Conservation (phyloP, 768 basidiomycete species). For the Pisolithus marmoratus region DNA sequence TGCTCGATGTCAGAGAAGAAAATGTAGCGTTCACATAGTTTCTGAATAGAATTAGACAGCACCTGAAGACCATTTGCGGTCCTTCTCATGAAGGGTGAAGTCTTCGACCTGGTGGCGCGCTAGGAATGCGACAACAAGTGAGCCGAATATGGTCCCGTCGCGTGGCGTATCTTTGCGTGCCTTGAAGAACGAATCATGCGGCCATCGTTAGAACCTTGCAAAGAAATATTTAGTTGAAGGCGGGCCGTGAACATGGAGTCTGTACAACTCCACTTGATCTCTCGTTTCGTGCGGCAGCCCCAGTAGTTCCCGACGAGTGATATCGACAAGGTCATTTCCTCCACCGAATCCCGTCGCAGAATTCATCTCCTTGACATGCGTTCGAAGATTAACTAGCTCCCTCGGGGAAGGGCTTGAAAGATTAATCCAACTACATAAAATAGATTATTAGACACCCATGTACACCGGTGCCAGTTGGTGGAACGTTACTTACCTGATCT, state of each 20-base stretch:
- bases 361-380: constrained; percentile 31
- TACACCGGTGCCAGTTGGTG: too few species aligned
- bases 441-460: too few species aligned
- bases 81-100: too few species aligned
- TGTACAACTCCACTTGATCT: constrained; percentile 35
- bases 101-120: constrained; percentile 37
- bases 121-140: constrained; percentile 46
- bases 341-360: constrained; percentile 33
- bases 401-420: not conserved
- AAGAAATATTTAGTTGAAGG: not conserved
- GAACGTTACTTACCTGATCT: too few species aligned
- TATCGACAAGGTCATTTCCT: constrained; percentile 22
- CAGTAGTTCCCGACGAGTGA: constrained; percentile 17
- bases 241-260: constrained; percentile 43
- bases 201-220: not conserved
- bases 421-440: too few species aligned
- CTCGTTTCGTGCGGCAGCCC: constrained; percentile 11
- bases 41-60: constrained; percentile 2
- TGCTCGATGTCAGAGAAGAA: constrained; percentile 42
- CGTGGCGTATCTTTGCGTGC: constrained; percentile 45
- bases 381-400: constrained; percentile 20
- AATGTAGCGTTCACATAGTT: constrained; percentile 28
- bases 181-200: constrained; percentile 41
- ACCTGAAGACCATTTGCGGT: constrained; percentile 10
- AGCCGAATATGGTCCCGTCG: constrained; percentile 41